phyloP scores from a whole-genome alignment of 768 basidiomycete genomes.

The Naematelia aurantialba region DNA sequence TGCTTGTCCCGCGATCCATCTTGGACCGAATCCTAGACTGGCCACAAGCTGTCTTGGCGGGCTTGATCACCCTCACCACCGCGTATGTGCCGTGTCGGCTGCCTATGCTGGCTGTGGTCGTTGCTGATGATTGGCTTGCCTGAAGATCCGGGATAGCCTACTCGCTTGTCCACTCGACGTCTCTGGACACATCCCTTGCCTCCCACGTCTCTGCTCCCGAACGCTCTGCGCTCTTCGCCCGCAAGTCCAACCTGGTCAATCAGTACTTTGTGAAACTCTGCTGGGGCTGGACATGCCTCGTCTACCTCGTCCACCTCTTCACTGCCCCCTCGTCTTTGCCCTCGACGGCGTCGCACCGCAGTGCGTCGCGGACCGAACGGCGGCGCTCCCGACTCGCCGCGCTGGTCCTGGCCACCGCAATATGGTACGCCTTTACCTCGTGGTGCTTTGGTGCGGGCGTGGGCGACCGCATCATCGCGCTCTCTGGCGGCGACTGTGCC shows the following conservation, averaged over 20 bases:
- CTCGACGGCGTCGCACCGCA: background rate
- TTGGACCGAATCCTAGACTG: background rate
- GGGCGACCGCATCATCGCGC: slow-evolving; percentile 39
- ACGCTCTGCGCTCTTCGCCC: slow-evolving; percentile 67
- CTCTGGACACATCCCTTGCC: slow-evolving; percentile 80
- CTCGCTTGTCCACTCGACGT: slow-evolving; percentile 57
- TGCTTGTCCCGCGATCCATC: slow-evolving; percentile 4
- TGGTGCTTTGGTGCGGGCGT: slow-evolving; percentile 45
- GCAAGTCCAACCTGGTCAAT: slow-evolving; percentile 76
- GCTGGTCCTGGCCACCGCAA: slow-evolving; percentile 23
- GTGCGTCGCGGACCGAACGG: background rate
- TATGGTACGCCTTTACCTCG: slow-evolving; percentile 36
- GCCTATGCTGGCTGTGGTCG: background rate
- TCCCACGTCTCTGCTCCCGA: slow-evolving; percentile 61
- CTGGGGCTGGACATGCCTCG: slow-evolving; percentile 82
- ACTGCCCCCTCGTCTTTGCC: slow-evolving; percentile 14
- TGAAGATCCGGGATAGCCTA: slow-evolving; percentile 27
- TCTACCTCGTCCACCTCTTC: slow-evolving; percentile 51
- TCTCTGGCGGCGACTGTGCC: slow-evolving; percentile 36
- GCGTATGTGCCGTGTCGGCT: slow-evolving; percentile 7
- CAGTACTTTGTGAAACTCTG: slow-evolving; percentile 80
- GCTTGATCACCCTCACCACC: background rate
- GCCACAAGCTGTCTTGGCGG: background rate
- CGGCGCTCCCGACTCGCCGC: background rate
- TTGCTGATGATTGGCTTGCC: background rate